Conservation (phyloP, 2,329 filamentous ascomycete species). For the Magnaporthiopsis incrustans region DNA sequence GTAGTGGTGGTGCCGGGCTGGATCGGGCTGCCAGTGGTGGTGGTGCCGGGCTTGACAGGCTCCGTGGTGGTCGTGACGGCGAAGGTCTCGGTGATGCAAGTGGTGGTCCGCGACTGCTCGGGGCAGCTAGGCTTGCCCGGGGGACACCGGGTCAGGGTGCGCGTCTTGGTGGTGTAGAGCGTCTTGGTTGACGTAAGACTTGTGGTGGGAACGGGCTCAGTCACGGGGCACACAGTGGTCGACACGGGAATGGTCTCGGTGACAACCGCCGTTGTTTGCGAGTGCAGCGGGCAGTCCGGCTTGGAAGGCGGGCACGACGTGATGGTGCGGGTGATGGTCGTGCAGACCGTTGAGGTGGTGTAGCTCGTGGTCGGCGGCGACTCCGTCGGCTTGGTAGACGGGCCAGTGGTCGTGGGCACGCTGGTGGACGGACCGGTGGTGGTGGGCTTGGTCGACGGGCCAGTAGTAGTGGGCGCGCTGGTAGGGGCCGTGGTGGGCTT, state of each 20-base stretch:
- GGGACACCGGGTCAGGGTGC: constrained; percentile 4
- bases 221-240: constrained; percentile 3
- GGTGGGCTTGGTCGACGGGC: neutral
- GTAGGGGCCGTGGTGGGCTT: neutral
- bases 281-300: constrained; percentile 2
- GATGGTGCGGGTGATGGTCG: constrained; percentile 3
- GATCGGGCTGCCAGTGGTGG: neutral
- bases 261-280: neutral
- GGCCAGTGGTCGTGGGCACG: neutral
- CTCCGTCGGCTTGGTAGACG: neutral
- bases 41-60: neutral
- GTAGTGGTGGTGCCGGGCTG: neutral
- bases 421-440: neutral
- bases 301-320: constrained; percentile 3
- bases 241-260: neutral
- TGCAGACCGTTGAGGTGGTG: constrained; percentile 5
- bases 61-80: constrained; percentile 4
- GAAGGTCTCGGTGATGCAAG: constrained; percentile 4
- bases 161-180: constrained; percentile 5
- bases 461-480: neutral
- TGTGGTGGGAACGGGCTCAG: neutral
- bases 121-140: constrained; percentile 1
- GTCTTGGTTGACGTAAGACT: constrained; percentile 1
- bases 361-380: neutral
- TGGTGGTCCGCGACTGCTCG: neutral